A percentile compares a stretch with the other conserved stretches of the same genome.
Evolutionary conservation across 1,139 yeast genomes (phyloP).

Genomic region (Yamadazyma mexicana): DNA sequence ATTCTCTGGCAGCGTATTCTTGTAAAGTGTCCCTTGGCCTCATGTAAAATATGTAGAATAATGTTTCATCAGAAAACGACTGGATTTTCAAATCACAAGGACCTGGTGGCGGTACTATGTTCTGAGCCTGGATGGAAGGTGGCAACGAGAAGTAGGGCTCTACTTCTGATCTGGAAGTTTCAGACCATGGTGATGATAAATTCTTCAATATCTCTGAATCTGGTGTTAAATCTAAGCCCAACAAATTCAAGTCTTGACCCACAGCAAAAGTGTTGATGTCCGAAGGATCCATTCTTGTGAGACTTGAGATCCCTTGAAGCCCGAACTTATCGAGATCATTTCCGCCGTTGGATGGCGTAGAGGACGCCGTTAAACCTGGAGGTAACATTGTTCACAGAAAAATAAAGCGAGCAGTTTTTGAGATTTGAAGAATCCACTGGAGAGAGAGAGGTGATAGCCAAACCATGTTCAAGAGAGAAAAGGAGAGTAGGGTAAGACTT

Average conservation of each 20-base stretch:
- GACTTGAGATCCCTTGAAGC: slow-evolving; percentile 65
- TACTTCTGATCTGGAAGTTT: slow-evolving; percentile 86
- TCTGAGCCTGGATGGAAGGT: slow-evolving; percentile 49
- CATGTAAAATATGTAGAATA: slow-evolving; percentile 90
- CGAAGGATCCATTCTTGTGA: slow-evolving; percentile 66
- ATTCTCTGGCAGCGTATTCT: slow-evolving; percentile 89
- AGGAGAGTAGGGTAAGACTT: too few species aligned
- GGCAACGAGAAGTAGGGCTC: slow-evolving; percentile 78
- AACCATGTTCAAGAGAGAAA: too few species aligned
- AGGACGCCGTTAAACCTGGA: slow-evolving; percentile 25
- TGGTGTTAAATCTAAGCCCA: slow-evolving; percentile 63
- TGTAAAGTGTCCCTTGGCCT: slow-evolving; percentile 92
- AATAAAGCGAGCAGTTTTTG: neutral
- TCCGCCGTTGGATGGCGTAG: slow-evolving; percentile 9
- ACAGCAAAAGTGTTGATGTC: slow-evolving; percentile 73
- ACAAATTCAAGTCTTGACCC: slow-evolving; percentile 77
- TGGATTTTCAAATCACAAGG: slow-evolving; percentile 68
- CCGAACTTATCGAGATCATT: slow-evolving; percentile 66
- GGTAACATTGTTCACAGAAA: slow-evolving; percentile 23
- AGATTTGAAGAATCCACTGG: neutral
- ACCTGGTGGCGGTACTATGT: slow-evolving; percentile 44
- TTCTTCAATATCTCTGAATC: slow-evolving; percentile 58
- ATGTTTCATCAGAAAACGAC: slow-evolving; percentile 84
- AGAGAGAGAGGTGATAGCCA: neutral
- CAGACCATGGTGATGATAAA: slow-evolving; percentile 94